Base-by-base conservation (phyloP, 2,329 filamentous ascomycete genomes). In the Botryotinia narcissicola region DNA sequence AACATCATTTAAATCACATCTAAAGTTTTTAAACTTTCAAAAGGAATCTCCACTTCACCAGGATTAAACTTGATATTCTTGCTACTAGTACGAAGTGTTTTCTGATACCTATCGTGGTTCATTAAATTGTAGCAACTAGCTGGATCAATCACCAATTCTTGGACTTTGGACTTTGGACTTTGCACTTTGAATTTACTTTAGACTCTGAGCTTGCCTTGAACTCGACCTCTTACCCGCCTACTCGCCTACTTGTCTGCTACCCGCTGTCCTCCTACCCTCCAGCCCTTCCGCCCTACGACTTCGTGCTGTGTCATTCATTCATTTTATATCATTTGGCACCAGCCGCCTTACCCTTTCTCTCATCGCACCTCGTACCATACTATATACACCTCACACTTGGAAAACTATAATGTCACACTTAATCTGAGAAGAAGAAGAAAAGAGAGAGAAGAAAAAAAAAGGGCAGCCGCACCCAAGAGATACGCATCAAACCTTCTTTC, bases 401-500 rank as follows among this genome's bases (percentile, higher is more conserved):
- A 37, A 22, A 60, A 37, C 37, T 18, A 62, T n/a, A 63, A 63
- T 63, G 61, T 63, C 61, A 44, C 37, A 44, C 61, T 40, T 42
- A 22, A n/a, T 44, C 44, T 63, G 61, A 57, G 51, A 57, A 57
- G 14, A 57, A 57, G 51, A 57, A 57, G 51, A 57, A 57, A 32
- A 29, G n/a, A 29, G 14, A 29, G n/a, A 57, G n/a, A 57, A 35
- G 3, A 6, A 57, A 9, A 37, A 37, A 63, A 29, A 32, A 62
- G 60, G 60, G 46, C 66, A 68, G 64, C 29, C 35, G 60, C 66
- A 25, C 20, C 66, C 42, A 29, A 63, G 37, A 63, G 18, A 44
- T n/a, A 44, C 60, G 40, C 46, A 54, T 42, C 35, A 68, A 68
- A 57, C 48, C 66, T 68, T 69, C 66, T 69, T 51, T 42, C 62